These are phyloP conservation scores for Plasmodium gonderi DNA, from an alignment of 169 alveolate species.

Conservation along the genomic window DNA sequence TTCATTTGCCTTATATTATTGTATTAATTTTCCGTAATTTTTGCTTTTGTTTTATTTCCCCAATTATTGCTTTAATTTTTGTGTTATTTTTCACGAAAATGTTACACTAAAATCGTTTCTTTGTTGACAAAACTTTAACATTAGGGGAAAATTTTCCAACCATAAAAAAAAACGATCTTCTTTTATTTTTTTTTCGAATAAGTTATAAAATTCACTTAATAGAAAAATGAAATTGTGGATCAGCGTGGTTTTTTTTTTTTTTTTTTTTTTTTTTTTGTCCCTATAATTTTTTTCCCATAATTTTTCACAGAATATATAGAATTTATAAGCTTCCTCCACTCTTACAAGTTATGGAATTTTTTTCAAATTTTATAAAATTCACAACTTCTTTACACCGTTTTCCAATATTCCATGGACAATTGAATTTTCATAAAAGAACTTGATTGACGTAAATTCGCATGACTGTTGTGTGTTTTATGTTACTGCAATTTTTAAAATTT, in stretches of 20 bases:
- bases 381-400: neutral
- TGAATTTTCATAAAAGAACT: neutral
- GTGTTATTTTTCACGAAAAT: neutral
- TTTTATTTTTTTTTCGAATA: neutral
- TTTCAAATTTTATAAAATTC: neutral
- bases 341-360: no score
- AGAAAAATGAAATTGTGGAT: neutral
- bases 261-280: neutral
- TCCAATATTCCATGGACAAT: neutral
- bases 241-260: neutral
- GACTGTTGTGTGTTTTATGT: neutral
- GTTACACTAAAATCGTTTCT: neutral
- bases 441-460: neutral
- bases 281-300: neutral
- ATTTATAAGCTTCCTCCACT: neutral
- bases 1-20: no score
- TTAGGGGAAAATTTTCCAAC: neutral
- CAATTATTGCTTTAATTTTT: no score
- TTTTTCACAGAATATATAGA: neutral
- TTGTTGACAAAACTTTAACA: neutral
- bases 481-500: neutral
- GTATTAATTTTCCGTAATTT: neutral
- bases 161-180: neutral
- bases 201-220: neutral
- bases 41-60: neutral